phyloP scores from a whole-genome alignment of 441 rosid species.

The Breynia disticha region DNA sequence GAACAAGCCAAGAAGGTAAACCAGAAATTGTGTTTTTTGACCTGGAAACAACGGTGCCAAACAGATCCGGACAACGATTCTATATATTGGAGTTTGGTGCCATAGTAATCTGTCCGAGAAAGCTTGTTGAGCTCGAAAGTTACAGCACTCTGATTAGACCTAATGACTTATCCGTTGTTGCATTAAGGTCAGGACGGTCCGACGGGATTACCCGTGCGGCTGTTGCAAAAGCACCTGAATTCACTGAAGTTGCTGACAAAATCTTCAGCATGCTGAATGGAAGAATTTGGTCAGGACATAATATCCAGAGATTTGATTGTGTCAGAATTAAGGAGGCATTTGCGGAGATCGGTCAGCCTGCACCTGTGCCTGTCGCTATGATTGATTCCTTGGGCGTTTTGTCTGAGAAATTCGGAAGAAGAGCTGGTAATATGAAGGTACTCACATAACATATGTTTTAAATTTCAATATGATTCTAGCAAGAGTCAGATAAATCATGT shows the following conservation, averaged over 20 bases:
- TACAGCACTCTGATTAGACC: conserved; percentile 72
- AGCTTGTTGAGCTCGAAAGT: conserved; percentile 60
- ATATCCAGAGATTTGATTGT: conserved; percentile 77
- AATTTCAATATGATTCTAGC: neutral
- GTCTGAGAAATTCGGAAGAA: conserved; percentile 58
- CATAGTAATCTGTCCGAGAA: conserved; percentile 68
- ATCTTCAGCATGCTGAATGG: conserved; percentile 58
- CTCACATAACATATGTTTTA: neutral
- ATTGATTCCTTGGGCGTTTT: conserved; percentile 80
- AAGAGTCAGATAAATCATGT: too few relatives aligned
- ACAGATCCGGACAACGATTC: conserved; percentile 47
- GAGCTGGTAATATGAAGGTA: conserved; percentile 98
- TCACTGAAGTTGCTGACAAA: conserved; percentile 62
- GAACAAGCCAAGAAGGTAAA: conserved; percentile 9
- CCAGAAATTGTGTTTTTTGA: conserved; percentile 72
- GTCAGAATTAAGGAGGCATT: conserved; percentile 80
- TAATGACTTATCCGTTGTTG: conserved; percentile 44
- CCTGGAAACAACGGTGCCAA: conserved; percentile 85
- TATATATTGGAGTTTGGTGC: conserved; percentile 85
- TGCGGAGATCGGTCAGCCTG: conserved; percentile 43
- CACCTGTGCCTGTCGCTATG: conserved; percentile 57
- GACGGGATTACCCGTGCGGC: conserved; percentile 69
- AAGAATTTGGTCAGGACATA: conserved; percentile 91
- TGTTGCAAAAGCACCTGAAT: conserved; percentile 52
- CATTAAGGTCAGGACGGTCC: conserved; percentile 42